Evolutionary conservation across 2,329 filamentous ascomycete species (phyloP).

Genomic region (Colletotrichum sublineola): DNA sequence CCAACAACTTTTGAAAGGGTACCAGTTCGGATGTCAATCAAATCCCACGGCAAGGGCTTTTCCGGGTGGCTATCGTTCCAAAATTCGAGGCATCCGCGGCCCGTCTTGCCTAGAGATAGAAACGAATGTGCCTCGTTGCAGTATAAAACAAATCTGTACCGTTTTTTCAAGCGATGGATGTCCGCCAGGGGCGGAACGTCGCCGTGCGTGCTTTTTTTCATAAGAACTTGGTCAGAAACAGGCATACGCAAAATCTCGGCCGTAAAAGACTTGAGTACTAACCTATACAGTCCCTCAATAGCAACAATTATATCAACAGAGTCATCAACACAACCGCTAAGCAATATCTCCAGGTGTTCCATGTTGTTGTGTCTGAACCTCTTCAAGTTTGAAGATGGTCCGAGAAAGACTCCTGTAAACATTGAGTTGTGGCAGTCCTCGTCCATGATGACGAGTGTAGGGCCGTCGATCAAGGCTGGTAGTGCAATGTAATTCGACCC

Average conservation of each 20-base stretch:
- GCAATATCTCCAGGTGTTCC: constrained; percentile 25
- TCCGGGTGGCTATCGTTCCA: constrained; percentile 40
- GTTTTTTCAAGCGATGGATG: constrained; percentile 24
- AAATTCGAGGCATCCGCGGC: constrained; percentile 41
- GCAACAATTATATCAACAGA: constrained; percentile 25
- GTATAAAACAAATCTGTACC: constrained; percentile 37
- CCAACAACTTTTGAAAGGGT: constrained; percentile 41
- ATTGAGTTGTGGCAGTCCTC: constrained; percentile 41
- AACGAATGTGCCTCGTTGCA: constrained; percentile 43
- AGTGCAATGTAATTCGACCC: constrained; percentile 42
- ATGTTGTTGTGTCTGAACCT: constrained; percentile 38
- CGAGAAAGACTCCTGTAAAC: constrained; percentile 39
- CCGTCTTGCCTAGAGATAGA: constrained; percentile 38
- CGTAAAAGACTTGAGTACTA: background rate
- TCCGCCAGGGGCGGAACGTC: constrained; percentile 13
- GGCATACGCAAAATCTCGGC: background rate
- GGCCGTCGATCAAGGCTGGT: constrained; percentile 29
- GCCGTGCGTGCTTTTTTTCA: constrained; percentile 11
- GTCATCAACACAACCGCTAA: constrained; percentile 17
- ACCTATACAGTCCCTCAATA: constrained; percentile 39
- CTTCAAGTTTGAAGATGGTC: constrained; percentile 7
- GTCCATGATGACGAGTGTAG: constrained; percentile 35
- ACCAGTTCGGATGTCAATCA: constrained; percentile 42
- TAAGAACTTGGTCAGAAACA: background rate
- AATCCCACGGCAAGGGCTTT: constrained; percentile 21